Evolutionary conservation across 2,329 filamentous ascomycete species (phyloP), one percentile per base, ranked within the genome.

Genomic region (Fusarium acutatum): DNA sequence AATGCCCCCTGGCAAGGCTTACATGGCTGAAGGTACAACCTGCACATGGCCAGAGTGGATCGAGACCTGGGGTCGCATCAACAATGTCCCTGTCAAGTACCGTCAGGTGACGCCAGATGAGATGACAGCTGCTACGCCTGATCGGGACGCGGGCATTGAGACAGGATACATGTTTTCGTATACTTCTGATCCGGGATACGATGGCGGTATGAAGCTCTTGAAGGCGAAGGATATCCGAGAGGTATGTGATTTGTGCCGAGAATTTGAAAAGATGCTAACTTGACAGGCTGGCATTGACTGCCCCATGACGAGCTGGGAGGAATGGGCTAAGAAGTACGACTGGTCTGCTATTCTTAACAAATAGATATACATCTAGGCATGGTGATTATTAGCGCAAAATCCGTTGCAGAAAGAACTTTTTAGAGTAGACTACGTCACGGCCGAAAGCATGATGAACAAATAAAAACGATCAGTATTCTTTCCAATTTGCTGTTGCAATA

Each of bases 41-140:
- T 85, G 83, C 74, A 86, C 80, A 35, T 88, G 85, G 85, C 69
- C 80, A 8, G 85, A 87, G 13, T 88, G 82, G 72, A 82, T 86
- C 14, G 71, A 79, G 24, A 77, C 82, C 0, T 88, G 86, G 85
- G 80, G 81, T 20, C 69, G 79, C 10, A 71, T 82, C 6, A 84
- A 80, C 5, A 81, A 81, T 0, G 72, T 81, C 4, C 60, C 78
- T 0, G 79, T 80, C 5, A 75, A 65, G 12, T 88, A 86, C 70
- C 80, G 80, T 38, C 81, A 87, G 67, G 72, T 85, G 17, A 76
- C 80, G 0, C 65, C 81, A 4, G 81, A 86, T 11, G 81, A 86
- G 41, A 82, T 87, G 81, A 79, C 85, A 14, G 76, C 76, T 0
- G 72, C 72, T 5, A 77, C 81, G 0, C 78, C 79, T 1, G 85